Evolutionary conservation across 257 asterid genomes (phyloP).

Genomic region (Solanum virginianum): DNA sequence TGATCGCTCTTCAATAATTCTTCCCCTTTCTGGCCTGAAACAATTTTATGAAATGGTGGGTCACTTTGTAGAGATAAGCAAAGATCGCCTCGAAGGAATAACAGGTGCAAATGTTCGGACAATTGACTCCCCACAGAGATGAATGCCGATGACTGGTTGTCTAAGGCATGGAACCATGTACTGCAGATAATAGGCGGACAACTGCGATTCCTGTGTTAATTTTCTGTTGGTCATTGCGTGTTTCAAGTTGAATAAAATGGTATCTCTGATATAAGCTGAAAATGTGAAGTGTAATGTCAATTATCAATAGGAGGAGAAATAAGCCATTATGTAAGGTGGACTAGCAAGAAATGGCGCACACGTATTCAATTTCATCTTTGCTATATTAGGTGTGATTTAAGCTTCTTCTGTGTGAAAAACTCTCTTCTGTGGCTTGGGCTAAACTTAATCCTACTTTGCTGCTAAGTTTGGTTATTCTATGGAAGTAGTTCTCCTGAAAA

Average conservation of each 20-base stretch:
- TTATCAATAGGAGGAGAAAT: not conserved
- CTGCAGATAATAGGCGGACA: not conserved
- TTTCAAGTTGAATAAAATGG: not conserved
- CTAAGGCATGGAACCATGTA: not conserved
- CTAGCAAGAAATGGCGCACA: not conserved
- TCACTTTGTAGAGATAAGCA: constrained; percentile 84
- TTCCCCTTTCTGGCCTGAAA: constrained; percentile 85
- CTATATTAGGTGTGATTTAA: not conserved
- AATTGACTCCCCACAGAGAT: constrained; percentile 82
- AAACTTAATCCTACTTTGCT: not conserved
- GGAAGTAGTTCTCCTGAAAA: not conserved
- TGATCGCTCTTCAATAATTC: constrained; percentile 91
- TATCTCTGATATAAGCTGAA: not conserved
- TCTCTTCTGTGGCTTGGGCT: not conserved
- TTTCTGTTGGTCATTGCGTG: not conserved
- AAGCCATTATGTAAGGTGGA: not conserved
- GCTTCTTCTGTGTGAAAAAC: not conserved
- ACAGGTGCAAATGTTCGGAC: constrained; percentile 76
- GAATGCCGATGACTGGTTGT: constrained; percentile 7
- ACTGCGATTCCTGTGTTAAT: not conserved
- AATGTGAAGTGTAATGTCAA: not conserved
- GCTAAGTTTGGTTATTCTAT: not conserved
- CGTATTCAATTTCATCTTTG: not conserved
- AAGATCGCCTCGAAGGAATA: constrained; percentile 79
- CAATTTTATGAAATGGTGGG: constrained; percentile 94